Conservation (phyloP, 2,329 filamentous ascomycete genomes). For the Neonectria punicea region DNA sequence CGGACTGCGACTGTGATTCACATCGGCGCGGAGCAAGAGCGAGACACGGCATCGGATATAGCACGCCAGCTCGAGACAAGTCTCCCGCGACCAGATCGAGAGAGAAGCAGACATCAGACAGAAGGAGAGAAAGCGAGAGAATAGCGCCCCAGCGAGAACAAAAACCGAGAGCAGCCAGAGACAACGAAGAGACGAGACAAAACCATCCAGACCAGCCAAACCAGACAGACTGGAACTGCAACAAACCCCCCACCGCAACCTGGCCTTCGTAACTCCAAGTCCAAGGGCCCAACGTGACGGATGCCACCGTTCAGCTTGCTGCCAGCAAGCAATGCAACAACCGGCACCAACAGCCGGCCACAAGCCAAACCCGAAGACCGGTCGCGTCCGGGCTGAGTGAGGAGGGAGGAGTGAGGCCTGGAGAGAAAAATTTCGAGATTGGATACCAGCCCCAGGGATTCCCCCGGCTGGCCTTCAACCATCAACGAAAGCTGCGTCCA, state of each 20-base stretch:
- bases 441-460: slow-evolving; percentile 40
- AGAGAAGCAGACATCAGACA: too few species aligned
- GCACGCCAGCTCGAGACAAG: slow-evolving; percentile 10
- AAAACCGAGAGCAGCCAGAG: neutral
- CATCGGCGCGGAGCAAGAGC: slow-evolving; percentile 19
- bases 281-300: slow-evolving; percentile 2
- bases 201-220: neutral
- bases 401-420: slow-evolving; percentile 25
- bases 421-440: slow-evolving; percentile 43
- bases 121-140: too few species aligned
- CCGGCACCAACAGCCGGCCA: slow-evolving; percentile 41
- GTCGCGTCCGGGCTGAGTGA: slow-evolving; percentile 39
- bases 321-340: slow-evolving; percentile 34
- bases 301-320: slow-evolving; percentile 21
- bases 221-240: slow-evolving; percentile 2
- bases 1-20: slow-evolving; percentile 10
- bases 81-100: neutral
- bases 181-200: neutral
- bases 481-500: slow-evolving; percentile 27
- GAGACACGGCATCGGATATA: slow-evolving; percentile 22
- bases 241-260: slow-evolving; percentile 10
- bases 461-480: slow-evolving; percentile 29
- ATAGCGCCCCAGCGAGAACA: neutral
- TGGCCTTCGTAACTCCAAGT: slow-evolving; percentile 12
- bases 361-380: slow-evolving; percentile 40